Conservation (phyloP, 2,329 filamentous ascomycete genomes). For the Aspergillus tamarii region DNA sequence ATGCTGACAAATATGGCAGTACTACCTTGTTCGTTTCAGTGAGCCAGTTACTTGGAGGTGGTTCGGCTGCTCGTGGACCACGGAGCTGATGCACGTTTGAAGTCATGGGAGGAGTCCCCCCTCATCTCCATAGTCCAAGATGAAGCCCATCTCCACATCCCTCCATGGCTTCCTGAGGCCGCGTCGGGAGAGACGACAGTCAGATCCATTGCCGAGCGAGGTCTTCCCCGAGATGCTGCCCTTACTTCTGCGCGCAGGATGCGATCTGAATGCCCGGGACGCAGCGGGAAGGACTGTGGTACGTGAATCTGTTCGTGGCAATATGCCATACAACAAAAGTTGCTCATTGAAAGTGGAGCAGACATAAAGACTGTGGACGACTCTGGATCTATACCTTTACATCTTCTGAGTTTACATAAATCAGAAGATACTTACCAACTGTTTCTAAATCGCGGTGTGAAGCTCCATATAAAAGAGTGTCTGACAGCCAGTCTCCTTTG, state of each 20-base stretch:
- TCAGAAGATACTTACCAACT: constrained; percentile 12
- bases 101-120: neutral
- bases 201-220: neutral
- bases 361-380: constrained; percentile 11
- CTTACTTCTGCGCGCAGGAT: constrained; percentile 17
- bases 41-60: neutral
- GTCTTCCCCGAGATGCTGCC: neutral
- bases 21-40: neutral
- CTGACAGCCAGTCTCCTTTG: constrained; percentile 17
- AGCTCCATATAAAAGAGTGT: constrained; percentile 12
- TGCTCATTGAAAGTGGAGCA: constrained; percentile 12
- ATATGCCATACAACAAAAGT: neutral
- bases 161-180: constrained; percentile 5
- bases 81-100: constrained; percentile 11
- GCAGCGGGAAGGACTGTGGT: constrained; percentile 7
- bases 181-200: neutral
- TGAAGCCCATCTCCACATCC: neutral
- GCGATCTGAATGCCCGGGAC: constrained; percentile 15
- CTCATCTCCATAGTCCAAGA: neutral
- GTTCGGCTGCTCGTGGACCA: constrained; percentile 15
- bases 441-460: constrained; percentile 18
- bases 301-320: neutral
- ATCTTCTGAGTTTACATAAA: constrained; percentile 10
- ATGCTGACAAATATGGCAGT: neutral
- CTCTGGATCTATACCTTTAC: constrained; percentile 16